Evolutionary conservation across 169 alveolate genomes (phyloP), one percentile per base, ranked within the genome.

Genomic region (Eimeria falciformis): DNA sequence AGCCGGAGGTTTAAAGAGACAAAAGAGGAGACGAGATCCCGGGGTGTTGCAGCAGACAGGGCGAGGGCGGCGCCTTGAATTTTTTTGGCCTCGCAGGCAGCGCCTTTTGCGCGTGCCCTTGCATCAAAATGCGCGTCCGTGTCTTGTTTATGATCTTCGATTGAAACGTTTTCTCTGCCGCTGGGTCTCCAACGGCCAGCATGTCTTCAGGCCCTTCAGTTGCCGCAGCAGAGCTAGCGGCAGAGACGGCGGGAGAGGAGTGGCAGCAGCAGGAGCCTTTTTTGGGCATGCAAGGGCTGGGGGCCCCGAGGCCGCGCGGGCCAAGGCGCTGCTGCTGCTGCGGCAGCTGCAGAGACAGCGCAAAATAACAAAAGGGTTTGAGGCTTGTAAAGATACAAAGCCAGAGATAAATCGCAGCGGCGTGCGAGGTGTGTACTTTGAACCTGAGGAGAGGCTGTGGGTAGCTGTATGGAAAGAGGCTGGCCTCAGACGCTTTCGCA

Each of bases 381-480:
- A 17, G 55, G 25, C 90, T 27, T 40, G 53, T 69, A 56, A 23
- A 7, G 69, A 18, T 37, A 46, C 69, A n/a, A 78, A 77, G 45
- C 94, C 94, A 2, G 94, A 91, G 53, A 37, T 82, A 14, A 27
- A 29, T 23, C 53, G 94, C 27, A 68, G 92, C 55, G 94, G 94
- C 21, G 92, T 92, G 9, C 11, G 90, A 4, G 94, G 94, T 2
- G 92, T 92, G 37, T 83, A 56, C 83, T 92, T 66, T 68, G 94
- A 92, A 7, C 27, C 90, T 14, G 92, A 92, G 45, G 94, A 92
- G 69, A 50, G 47, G 58, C 82, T 92, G 33, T 92, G 94, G 94
- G 92, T 92, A 4, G 92, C 93, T 53, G 79, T 46, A 2, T 92
- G 94, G 94, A 50, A 92, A 37, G 83, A 92, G 40, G 88, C 92